phyloP scores from a whole-genome alignment of 1,284 basidiomycete genomes.

The Ganoderma sinense region DNA sequence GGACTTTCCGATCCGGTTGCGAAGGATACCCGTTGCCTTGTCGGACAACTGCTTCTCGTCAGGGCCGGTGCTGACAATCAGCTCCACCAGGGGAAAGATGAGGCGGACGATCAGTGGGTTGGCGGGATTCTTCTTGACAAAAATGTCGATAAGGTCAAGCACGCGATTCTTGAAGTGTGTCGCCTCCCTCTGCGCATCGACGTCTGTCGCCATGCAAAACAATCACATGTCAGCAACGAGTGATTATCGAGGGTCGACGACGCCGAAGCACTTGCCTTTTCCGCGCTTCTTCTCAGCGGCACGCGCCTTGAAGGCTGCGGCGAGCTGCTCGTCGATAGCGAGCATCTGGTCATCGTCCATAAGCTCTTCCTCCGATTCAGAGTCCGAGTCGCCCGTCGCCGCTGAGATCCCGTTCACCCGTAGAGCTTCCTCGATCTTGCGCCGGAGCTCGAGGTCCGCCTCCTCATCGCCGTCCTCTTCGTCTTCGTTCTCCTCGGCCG shows the following conservation, averaged over 20 bases:
- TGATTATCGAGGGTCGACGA: conserved; percentile 3
- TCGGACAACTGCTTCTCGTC: conserved; percentile 89
- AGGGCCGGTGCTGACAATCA: conserved; percentile 68
- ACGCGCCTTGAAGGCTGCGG: conserved; percentile 84
- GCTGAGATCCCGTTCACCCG: conserved; percentile 76
- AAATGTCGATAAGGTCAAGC: conserved; percentile 90
- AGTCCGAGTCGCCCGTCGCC: conserved; percentile 54
- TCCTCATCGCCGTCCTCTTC: conserved; percentile 55
- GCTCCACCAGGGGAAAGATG: conserved; percentile 79
- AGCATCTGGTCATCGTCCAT: conserved; percentile 99
- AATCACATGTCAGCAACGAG: not conserved
- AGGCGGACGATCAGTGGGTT: conserved; percentile 74
- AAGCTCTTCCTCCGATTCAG: conserved; percentile 67
- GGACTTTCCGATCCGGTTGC: conserved; percentile 76
- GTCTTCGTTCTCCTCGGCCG: conserved; percentile 55
- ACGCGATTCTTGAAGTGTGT: conserved; percentile 96
- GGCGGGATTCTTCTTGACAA: conserved; percentile 77
- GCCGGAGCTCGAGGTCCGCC: conserved; percentile 75
- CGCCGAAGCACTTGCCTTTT: conserved; percentile 56
- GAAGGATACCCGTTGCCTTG: conserved; percentile 84
- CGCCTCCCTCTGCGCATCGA: conserved; percentile 81
- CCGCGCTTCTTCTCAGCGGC: conserved; percentile 66
- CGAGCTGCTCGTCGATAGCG: conserved; percentile 92
- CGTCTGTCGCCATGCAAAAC: conserved; percentile 45
- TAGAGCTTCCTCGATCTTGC: conserved; percentile 82